Conservation (phyloP, 192 early-diverging fungal species). For the Gorgonomyces haynaldii region DNA sequence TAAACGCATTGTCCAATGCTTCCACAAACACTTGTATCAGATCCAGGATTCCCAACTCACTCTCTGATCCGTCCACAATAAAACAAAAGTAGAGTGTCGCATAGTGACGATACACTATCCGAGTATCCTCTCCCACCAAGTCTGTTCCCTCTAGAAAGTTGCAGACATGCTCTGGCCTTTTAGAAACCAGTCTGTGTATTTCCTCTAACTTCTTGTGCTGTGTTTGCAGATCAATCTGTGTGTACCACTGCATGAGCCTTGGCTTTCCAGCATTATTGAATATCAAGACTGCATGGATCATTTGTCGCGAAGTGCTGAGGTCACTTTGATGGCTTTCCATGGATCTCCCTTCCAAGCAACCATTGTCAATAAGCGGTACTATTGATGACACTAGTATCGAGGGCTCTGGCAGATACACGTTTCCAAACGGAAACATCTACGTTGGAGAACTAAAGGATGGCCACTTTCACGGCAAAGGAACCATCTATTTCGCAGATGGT, state of each 20-base stretch:
- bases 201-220: conserved; percentile 83
- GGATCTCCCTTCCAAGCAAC: conserved; percentile 31
- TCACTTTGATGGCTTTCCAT: conserved; percentile 23
- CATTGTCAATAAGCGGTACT: conserved; percentile 23
- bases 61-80: conserved; percentile 91
- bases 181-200: conserved; percentile 67
- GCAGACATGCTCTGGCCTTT: conserved; percentile 69
- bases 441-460: conserved; percentile 48
- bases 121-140: conserved; percentile 68
- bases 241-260: conserved; percentile 85
- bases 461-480: conserved; percentile 46
- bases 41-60: conserved; percentile 89
- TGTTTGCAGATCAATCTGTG: conserved; percentile 69
- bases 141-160: conserved; percentile 84
- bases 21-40: conserved; percentile 98
- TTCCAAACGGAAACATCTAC: conserved; percentile 43
- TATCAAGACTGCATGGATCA: conserved; percentile 92
- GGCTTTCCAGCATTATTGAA: conserved; percentile 98
- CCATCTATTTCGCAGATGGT: conserved; percentile 39
- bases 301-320: background rate
- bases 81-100: conserved; percentile 91
- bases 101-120: conserved; percentile 73
- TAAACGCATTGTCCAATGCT: conserved; percentile 77
- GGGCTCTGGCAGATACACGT: conserved; percentile 40
- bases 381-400: conserved; percentile 21